Evolutionary conservation across 176 grass and related monocot species (phyloP).

Genomic region (Musa acuminata): DNA sequence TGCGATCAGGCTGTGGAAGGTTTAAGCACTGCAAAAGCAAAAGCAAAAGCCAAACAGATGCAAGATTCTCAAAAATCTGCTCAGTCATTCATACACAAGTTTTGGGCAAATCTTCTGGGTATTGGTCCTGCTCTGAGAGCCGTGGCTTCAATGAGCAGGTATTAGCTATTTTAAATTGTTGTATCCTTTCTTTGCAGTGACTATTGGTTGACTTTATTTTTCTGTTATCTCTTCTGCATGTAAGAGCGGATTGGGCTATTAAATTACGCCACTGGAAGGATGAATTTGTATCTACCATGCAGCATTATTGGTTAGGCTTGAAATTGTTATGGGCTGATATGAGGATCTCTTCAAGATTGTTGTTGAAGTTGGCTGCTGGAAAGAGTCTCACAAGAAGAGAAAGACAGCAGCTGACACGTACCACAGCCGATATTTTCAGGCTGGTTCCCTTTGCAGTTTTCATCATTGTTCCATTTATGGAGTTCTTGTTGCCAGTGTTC

Average conservation of each 20-base stretch:
- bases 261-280: constrained; percentile 91
- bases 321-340: constrained; percentile 74
- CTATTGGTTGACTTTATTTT: background rate
- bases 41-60: constrained; percentile 65
- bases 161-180: constrained; percentile 14
- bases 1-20: constrained; percentile 92
- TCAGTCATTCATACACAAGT: constrained; percentile 41
- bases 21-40: constrained; percentile 72
- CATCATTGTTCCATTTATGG: constrained; percentile 92
- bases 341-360: constrained; percentile 82
- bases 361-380: constrained; percentile 83
- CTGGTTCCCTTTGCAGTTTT: constrained; percentile 91
- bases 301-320: constrained; percentile 87
- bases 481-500: constrained; percentile 84
- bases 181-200: background rate
- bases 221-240: background rate
- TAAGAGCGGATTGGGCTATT: constrained; percentile 67
- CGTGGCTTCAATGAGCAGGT: constrained; percentile 96
- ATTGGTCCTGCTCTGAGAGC: constrained; percentile 65
- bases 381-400: constrained; percentile 78
- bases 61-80: constrained; percentile 53
- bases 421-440: constrained; percentile 82
- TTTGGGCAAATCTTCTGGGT: constrained; percentile 64
- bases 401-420: constrained; percentile 77
- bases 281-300: constrained; percentile 71